These are phyloP conservation scores for Solanum phureja DNA, from an alignment of 257 asterid genomes.

Conservation along the genomic window DNA sequence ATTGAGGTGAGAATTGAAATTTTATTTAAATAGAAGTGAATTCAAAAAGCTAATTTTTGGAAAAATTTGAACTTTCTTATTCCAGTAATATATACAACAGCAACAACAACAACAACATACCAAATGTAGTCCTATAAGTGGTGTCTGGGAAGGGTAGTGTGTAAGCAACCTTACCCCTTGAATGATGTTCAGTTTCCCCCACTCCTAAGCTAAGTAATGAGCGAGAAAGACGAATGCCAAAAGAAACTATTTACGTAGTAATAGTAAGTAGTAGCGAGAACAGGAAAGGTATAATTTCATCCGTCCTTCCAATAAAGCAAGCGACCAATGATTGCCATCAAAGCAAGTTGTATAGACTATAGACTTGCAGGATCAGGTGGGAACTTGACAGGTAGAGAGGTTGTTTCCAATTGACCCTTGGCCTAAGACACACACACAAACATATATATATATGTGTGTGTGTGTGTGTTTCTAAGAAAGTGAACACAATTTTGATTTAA, in stretches of 20 bases:
- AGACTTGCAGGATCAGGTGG: too few species aligned
- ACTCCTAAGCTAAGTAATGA: too few species aligned
- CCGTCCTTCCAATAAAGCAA: too few species aligned
- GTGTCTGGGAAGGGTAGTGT: background rate
- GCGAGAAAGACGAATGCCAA: too few species aligned
- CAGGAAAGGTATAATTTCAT: too few species aligned
- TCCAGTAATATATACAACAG: too few species aligned
- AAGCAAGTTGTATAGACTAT: too few species aligned
- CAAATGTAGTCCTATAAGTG: background rate
- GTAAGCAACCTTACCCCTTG: background rate
- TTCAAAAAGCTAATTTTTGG: background rate
- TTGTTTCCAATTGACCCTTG: background rate
- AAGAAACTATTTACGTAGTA: too few species aligned
- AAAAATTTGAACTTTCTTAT: background rate
- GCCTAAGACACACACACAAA: background rate
- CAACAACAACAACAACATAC: background rate
- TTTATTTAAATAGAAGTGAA: background rate
- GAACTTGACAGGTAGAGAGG: too few species aligned
- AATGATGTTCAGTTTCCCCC: too few species aligned
- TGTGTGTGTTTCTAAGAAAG: background rate
- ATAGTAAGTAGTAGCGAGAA: too few species aligned
- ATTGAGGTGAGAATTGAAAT: background rate
- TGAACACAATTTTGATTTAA: background rate
- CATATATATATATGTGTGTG: background rate
- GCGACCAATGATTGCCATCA: too few species aligned